A percentile compares a stretch with the other conserved stretches of the same genome.
Evolutionary conservation across 345 rosid species (phyloP).

Genomic region (Gossypium ekmanianum): DNA sequence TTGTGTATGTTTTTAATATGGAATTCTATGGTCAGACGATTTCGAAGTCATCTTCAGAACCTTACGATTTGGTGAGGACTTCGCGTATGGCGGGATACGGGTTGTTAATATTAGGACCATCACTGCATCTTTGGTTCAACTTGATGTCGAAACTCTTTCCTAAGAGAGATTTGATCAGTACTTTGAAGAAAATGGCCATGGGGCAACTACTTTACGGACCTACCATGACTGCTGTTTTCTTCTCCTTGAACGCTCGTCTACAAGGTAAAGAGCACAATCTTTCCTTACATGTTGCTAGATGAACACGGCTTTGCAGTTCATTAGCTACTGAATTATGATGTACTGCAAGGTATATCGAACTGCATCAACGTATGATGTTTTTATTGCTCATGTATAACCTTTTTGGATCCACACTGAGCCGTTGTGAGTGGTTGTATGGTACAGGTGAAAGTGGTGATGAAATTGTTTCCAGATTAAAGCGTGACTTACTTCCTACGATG

Average conservation of each 20-base stretch:
- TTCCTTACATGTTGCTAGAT: not conserved
- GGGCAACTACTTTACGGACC: constrained; percentile 79
- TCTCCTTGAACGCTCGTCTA: constrained; percentile 59
- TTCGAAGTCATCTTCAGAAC: constrained; percentile 25
- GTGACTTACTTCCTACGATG: constrained; percentile 74
- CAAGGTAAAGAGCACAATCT: constrained; percentile 45
- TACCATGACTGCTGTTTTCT: constrained; percentile 64
- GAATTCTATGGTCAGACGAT: constrained; percentile 17
- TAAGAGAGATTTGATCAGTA: constrained; percentile 62
- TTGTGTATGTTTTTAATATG: not conserved
- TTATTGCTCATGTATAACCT: not conserved
- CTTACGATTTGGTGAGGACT: constrained; percentile 76
- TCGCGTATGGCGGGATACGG: constrained; percentile 88
- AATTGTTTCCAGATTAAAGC: constrained; percentile 55
- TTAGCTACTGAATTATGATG: not conserved
- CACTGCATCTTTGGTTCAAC: constrained; percentile 84
- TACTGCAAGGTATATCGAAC: not conserved
- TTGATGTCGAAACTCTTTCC: constrained; percentile 70
- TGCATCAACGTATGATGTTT: not conserved
- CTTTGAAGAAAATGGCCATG: constrained; percentile 82
- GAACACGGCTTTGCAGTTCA: constrained; percentile 5
- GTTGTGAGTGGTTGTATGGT: constrained; percentile 17
- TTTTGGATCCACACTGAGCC: not conserved
- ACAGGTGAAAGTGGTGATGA: constrained; percentile 65
- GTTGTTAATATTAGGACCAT: constrained; percentile 65